Evolutionary conservation across 139 green algal species (phyloP).

Genomic region (Chlamydomonas schloesseri): DNA sequence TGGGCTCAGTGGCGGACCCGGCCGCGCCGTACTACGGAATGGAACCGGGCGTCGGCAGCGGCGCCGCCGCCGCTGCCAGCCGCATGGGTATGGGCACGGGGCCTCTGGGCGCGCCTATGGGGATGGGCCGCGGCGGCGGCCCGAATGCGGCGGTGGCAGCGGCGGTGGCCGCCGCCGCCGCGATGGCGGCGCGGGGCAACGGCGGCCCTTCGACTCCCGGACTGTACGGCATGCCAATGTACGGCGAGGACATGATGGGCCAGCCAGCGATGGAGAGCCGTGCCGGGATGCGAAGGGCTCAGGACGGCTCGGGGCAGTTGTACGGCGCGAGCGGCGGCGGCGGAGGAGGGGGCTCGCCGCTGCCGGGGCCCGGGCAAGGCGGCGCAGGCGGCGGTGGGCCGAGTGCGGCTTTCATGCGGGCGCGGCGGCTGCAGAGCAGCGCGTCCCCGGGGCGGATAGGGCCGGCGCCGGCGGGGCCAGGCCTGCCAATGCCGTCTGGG

Average conservation of each 20-base stretch:
- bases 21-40: slow-evolving; percentile 28
- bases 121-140: not conserved
- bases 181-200: not conserved
- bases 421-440: not conserved
- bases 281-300: not conserved
- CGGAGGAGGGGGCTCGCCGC: no score
- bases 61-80: not conserved
- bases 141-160: not conserved
- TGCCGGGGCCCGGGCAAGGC: no score
- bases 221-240: not conserved
- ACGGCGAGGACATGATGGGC: slow-evolving; percentile 13
- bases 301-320: no score
- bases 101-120: no score
- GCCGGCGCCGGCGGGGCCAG: not conserved
- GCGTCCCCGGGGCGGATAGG: not conserved
- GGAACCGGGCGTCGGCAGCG: slow-evolving; percentile 3
- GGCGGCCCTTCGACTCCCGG: no score
- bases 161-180: not conserved
- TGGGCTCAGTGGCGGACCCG: slow-evolving; percentile 21
- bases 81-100: not conserved
- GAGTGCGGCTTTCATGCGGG: slow-evolving; percentile 14
- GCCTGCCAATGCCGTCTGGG: no score
- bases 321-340: no score
- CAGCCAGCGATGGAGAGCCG: not conserved
- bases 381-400: not conserved